Evolutionary conservation across 2,329 filamentous ascomycete genomes (phyloP).

Genomic region (Ophiostoma montium): DNA sequence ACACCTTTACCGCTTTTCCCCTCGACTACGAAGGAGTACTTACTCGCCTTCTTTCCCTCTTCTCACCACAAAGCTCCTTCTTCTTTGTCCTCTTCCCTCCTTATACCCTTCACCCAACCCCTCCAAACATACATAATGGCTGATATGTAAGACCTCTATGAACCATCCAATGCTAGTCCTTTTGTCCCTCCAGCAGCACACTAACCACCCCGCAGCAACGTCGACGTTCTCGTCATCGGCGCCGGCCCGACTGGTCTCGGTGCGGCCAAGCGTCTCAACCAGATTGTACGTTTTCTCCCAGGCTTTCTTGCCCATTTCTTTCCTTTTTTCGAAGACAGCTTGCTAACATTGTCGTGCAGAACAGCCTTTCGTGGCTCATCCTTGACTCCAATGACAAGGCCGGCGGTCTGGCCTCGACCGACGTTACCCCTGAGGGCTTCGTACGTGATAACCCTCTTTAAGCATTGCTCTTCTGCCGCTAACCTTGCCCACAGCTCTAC

Average conservation of each 20-base stretch:
- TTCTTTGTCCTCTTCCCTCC: background rate
- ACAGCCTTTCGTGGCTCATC: conserved; percentile 90
- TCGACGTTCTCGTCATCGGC: conserved; percentile 96
- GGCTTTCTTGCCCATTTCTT: background rate
- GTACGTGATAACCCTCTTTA: conserved; percentile 44
- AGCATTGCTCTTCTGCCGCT: background rate
- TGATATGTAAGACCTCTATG: conserved; percentile 4
- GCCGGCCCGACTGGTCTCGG: conserved; percentile 94
- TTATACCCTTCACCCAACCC: background rate
- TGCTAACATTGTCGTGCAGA: conserved; percentile 33
- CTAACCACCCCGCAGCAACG: conserved; percentile 43
- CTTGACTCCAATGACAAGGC: conserved; percentile 84
- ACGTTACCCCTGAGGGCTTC: conserved; percentile 90
- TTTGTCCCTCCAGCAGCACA: background rate
- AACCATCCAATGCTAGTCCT: background rate
- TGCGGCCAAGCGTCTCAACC: conserved; percentile 94
- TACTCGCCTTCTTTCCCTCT: background rate
- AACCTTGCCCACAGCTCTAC: conserved; percentile 54
- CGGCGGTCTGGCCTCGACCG: conserved; percentile 90
- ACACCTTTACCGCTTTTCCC: conserved; percentile 5
- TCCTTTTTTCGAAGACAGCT: background rate
- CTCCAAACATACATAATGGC: conserved; percentile 5
- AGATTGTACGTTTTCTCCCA: conserved; percentile 55
- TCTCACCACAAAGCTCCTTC: background rate
- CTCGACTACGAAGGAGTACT: too few relatives aligned